Evolutionary conservation across 177 flowering plant genomes (phyloP), one percentile per base, ranked within the genome.

Genomic region (Tripterygium wilfordii): DNA sequence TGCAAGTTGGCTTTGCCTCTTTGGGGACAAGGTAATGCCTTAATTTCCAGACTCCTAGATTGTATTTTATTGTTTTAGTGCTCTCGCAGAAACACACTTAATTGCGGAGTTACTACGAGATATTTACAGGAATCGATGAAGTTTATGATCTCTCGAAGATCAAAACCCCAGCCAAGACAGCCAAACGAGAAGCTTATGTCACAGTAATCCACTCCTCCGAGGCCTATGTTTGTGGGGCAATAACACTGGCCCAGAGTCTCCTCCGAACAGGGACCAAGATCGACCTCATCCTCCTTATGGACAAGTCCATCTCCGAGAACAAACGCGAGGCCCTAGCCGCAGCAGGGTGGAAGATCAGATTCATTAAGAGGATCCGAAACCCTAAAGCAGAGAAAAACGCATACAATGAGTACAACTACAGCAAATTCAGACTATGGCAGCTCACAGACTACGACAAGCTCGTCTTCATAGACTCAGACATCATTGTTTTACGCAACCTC

Each of bases 351-450:
- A 54, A 65, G 59, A 58, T 94, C 56, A 80, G 80, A 1, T 24
- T 74, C 43, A 94, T 94, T 48, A 51, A 51, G 13, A 69, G 97
- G 14, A 94, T 94, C 60, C 79, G 96, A 3, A 90, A 87, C 74
- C 97, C 96, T 0, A 49, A 53, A 27, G 96, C 97, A 10, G 72
- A 81, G 43, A 78, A 76, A 24, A 18, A 45, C 51, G 27, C 94
- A 4, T 94, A 94, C 74, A 94, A 94, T 42, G 96, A 94, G 53
- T 94, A 83, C 65, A 94, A 94, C 71, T 94, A 94, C 60, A 85
- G 91, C 80, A 90, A 90, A 61, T 69, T 94, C 74, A 64, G 99
- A 10, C 70, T 90, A 0, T 94, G 99, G 99, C 90, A 90, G 66
- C 84, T 89, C 49, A 80, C 88, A 0, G 88, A 83, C 40, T 94